Evolutionary conservation across 2,329 filamentous ascomycete genomes (phyloP).

Genomic region (Xylariales sp.): DNA sequence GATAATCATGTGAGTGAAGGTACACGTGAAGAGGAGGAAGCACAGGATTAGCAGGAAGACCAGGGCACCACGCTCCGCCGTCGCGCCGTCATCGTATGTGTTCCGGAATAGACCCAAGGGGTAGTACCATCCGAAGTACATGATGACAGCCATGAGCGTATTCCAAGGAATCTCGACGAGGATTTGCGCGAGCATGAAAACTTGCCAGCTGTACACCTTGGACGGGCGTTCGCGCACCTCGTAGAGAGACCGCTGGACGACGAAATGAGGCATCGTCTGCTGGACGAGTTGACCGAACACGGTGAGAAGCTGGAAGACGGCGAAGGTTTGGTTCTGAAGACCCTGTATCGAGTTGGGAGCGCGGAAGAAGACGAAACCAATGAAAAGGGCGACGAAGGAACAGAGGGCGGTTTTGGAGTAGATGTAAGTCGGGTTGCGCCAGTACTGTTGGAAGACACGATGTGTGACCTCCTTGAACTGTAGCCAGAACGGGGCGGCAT

Average conservation of each 20-base stretch:
- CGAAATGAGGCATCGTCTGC: conserved; percentile 88
- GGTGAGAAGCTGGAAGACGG: conserved; percentile 84
- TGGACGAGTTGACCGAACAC: conserved; percentile 84
- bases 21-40: conserved; percentile 84
- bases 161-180: conserved; percentile 90
- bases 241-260: conserved; percentile 83
- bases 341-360: conserved; percentile 79
- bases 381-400: conserved; percentile 74
- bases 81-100: conserved; percentile 69
- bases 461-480: conserved; percentile 76
- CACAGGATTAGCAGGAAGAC: conserved; percentile 81
- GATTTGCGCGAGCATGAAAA: conserved; percentile 86
- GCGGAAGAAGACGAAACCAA: conserved; percentile 83
- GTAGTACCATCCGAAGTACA: conserved; percentile 88
- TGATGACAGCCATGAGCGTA: conserved; percentile 77
- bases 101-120: conserved; percentile 82
- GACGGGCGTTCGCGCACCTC: conserved; percentile 87
- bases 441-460: conserved; percentile 91
- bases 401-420: conserved; percentile 83
- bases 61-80: conserved; percentile 76
- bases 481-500: conserved; percentile 77
- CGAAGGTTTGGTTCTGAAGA: conserved; percentile 87
- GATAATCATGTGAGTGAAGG: conserved; percentile 83
- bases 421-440: conserved; percentile 89
- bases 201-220: conserved; percentile 86